These are phyloP conservation scores for Cutaneotrichosporon dermatis DNA, from an alignment of 1,284 basidiomycete species.

Conservation along the genomic window DNA sequence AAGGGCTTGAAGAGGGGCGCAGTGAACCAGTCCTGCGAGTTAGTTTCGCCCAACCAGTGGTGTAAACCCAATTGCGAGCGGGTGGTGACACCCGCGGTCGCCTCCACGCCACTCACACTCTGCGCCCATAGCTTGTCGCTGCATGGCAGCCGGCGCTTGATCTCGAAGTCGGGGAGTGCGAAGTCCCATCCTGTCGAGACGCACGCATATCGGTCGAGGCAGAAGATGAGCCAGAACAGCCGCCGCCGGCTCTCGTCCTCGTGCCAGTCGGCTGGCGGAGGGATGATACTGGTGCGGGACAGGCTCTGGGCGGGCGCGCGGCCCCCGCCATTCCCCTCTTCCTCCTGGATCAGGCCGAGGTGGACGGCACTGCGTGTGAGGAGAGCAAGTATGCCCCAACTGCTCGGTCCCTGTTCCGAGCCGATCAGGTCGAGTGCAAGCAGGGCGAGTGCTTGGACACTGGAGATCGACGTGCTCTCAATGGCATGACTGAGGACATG, in stretches of 20 bases:
- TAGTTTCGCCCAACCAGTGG: too few species aligned
- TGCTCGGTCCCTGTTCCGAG: constrained; percentile 42
- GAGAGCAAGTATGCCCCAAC: constrained; percentile 47
- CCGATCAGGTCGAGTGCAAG: constrained; percentile 48
- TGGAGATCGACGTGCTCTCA: constrained; percentile 43
- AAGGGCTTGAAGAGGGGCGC: constrained; percentile 40
- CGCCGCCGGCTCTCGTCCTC: constrained; percentile 47
- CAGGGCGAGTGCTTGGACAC: constrained; percentile 46
- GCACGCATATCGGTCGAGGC: constrained; percentile 47
- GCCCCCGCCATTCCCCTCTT: constrained; percentile 15
- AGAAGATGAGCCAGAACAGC: constrained; percentile 48
- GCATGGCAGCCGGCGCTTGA: constrained; percentile 43
- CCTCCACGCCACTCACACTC: constrained; percentile 25
- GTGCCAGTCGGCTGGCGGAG: constrained; percentile 39
- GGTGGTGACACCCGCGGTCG: too few species aligned
- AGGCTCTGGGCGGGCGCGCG: constrained; percentile 26
- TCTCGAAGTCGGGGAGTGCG: constrained; percentile 45
- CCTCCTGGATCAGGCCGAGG: constrained; percentile 41
- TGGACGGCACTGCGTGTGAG: constrained; percentile 47
- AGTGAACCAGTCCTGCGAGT: constrained; percentile 37
- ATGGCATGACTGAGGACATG: constrained; percentile 47
- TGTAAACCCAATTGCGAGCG: too few species aligned
- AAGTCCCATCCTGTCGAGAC: constrained; percentile 49
- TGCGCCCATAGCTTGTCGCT: constrained; percentile 41
- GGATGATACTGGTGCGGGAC: constrained; percentile 43